A percentile compares a stretch with the other conserved stretches of the same genome.
Evolutionary conservation across 1,284 basidiomycete genomes (phyloP).

Genomic region (Ustilago crameri): DNA sequence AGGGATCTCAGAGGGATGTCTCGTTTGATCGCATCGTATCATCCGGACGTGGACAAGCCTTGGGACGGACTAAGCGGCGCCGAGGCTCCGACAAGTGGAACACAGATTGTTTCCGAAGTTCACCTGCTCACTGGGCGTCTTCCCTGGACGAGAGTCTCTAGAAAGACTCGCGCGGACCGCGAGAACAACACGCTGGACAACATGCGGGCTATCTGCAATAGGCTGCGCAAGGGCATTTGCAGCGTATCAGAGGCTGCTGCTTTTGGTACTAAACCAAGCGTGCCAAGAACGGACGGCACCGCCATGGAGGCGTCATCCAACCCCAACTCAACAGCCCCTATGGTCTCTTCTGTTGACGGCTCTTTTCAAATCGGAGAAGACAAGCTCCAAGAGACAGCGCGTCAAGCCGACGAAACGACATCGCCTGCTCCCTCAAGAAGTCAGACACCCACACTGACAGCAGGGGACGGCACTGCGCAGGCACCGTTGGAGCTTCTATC

Average conservation of each 20-base stretch:
- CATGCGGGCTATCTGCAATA: slow-evolving; percentile 16
- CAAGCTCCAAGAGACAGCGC: background rate
- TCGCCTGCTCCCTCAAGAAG: too few species aligned
- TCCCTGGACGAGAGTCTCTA: slow-evolving; percentile 29
- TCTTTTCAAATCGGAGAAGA: background rate
- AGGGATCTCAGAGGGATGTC: slow-evolving; percentile 8
- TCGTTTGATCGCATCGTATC: slow-evolving; percentile 21
- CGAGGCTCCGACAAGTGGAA: background rate
- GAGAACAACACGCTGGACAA: slow-evolving; percentile 22
- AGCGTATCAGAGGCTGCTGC: slow-evolving; percentile 16
- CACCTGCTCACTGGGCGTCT: slow-evolving; percentile 34
- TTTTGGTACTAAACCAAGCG: background rate
- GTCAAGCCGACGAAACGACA: too few species aligned
- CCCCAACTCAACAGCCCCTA: background rate
- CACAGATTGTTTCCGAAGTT: slow-evolving; percentile 22
- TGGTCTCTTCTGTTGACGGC: background rate
- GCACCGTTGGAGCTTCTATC: slow-evolving; percentile 7
- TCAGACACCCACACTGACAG: background rate
- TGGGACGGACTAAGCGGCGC: background rate
- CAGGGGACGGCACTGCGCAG: slow-evolving; percentile 1
- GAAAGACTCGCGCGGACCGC: slow-evolving; percentile 10
- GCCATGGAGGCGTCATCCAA: background rate
- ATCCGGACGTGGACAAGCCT: slow-evolving; percentile 12
- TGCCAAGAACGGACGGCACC: background rate
- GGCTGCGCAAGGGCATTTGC: slow-evolving; percentile 21